Evolutionary conservation across 2,329 filamentous ascomycete species (phyloP).

Genomic region (Clonostachys byssicola): DNA sequence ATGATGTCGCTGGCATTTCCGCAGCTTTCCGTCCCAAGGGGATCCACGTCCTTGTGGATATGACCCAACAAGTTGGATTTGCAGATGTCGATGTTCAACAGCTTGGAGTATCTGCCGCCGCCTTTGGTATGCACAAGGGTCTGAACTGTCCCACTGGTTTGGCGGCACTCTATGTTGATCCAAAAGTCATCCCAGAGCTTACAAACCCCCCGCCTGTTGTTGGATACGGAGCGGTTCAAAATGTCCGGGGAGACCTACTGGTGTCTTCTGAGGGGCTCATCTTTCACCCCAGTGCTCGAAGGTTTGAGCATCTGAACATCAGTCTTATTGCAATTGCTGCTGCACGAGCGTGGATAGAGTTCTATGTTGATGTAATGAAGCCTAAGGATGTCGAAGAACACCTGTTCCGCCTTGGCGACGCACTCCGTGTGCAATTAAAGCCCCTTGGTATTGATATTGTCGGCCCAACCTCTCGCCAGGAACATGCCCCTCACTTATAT

Average conservation of each 20-base stretch:
- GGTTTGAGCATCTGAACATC: conserved; percentile 22
- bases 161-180: conserved; percentile 19
- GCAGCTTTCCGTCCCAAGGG: conserved; percentile 13
- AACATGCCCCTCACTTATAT: conserved; percentile 20
- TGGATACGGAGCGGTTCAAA: conserved; percentile 13
- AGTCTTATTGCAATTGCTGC: conserved; percentile 14
- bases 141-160: conserved; percentile 22
- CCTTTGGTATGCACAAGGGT: conserved; percentile 24
- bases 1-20: conserved; percentile 19
- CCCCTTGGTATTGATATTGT: conserved; percentile 12
- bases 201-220: conserved; percentile 18
- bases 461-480: conserved; percentile 9
- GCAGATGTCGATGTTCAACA: conserved; percentile 14
- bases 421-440: conserved; percentile 8
- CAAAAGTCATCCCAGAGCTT: conserved; percentile 8
- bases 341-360: conserved; percentile 13
- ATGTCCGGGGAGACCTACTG: conserved; percentile 10
- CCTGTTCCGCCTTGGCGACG: conserved; percentile 14
- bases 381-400: conserved; percentile 15
- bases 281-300: conserved; percentile 13
- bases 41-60: conserved; percentile 21
- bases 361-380: conserved; percentile 16
- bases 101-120: conserved; percentile 18
- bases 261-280: conserved; percentile 7
- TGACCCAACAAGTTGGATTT: conserved; percentile 25